phyloP scores from a whole-genome alignment of 768 basidiomycete species.

The Tremella yokohamensis region DNA sequence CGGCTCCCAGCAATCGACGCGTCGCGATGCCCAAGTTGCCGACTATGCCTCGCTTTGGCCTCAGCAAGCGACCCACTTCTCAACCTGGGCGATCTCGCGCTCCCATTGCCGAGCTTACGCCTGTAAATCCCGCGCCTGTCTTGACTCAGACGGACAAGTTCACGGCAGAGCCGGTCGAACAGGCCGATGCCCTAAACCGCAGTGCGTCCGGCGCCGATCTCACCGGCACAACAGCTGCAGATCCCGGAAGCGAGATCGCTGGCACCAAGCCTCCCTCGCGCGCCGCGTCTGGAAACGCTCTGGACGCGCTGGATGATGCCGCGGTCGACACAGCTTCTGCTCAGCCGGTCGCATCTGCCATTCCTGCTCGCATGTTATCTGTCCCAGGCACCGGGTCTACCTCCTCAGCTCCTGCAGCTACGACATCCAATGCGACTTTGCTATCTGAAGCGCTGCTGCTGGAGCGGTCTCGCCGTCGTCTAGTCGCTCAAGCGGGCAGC shows the following conservation, averaged over 20 bases:
- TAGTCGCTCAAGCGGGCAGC: not conserved
- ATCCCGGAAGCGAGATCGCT: not conserved
- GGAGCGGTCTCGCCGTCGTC: conserved; percentile 13
- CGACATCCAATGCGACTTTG: conserved; percentile 2
- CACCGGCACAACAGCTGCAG: too few relatives aligned
- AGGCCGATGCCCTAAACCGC: not conserved
- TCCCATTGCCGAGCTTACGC: not conserved
- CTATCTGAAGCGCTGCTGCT: conserved; percentile 17
- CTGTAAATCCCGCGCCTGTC: not conserved
- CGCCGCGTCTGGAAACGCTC: not conserved
- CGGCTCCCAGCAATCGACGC: conserved; percentile 6
- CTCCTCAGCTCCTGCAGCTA: not conserved
- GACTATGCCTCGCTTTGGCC: conserved; percentile 12
- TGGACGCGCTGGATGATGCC: not conserved
- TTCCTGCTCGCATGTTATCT: conserved; percentile 8
- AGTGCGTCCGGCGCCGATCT: not conserved
- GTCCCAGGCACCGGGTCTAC: conserved; percentile 4
- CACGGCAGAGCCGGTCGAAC: not conserved
- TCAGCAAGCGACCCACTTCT: conserved; percentile 17
- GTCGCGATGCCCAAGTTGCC: conserved; percentile 18
- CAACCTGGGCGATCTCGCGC: conserved; percentile 19
- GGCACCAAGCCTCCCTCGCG: conserved; percentile 3
- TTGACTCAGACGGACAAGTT: not conserved
- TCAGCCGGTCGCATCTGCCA: conserved; percentile 7
- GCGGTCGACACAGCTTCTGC: not conserved